Evolutionary conservation across 2,329 filamentous ascomycete species (phyloP), one percentile per base, ranked within the genome.

Genomic region (Aureobasidium sp.): DNA sequence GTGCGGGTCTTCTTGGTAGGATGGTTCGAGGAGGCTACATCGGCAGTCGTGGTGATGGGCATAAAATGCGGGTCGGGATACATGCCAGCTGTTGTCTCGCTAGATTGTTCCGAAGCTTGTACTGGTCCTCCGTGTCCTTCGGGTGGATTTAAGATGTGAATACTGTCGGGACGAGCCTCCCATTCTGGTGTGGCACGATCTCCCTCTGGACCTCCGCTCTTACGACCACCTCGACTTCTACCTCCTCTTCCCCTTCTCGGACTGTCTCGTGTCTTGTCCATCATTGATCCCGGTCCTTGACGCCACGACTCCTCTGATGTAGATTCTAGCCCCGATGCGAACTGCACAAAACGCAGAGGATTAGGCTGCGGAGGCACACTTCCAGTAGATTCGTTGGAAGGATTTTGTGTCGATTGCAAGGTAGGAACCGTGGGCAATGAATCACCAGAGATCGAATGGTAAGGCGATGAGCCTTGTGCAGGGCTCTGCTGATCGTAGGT

Each of bases 1-100:
- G 77, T 79, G n/a, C 78, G 72, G 1, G 76, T 77, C 68, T 78
- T 79, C 71, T 80, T 80, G 35, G 72, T 72, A 5, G 61, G 61
- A 19, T 59, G 44, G 22, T 53, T 35, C 35, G 60, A 48, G 3
- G 42, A 49, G 4, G 62, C 48, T 15, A 56, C 56, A 9, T 63
- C 54, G 14, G 57, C 56, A 7, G 62, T 58, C 27, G 62, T 54
- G 17, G 47, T 54, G 17, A 60, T 56, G 31, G 54, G 54, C 56
- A 53, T 54, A 44, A 62, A 57, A 62, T 75, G 73, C 12, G 72
- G 71, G 62, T 76, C 76, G 4, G 69, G 71, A 59, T 76, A 73
- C 8, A 65, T 66, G 31, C 67, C 68, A 31, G 68, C 54, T 29
- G 54, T 48, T 29, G 53, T 35, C 39, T 57, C 53, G 29, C 17